A percentile compares a stretch with the other conserved stretches of the same genome.
Evolutionary conservation across 495 filamentous ascomycete genomes (phyloP).

Genomic region (Podospora appendiculata): DNA sequence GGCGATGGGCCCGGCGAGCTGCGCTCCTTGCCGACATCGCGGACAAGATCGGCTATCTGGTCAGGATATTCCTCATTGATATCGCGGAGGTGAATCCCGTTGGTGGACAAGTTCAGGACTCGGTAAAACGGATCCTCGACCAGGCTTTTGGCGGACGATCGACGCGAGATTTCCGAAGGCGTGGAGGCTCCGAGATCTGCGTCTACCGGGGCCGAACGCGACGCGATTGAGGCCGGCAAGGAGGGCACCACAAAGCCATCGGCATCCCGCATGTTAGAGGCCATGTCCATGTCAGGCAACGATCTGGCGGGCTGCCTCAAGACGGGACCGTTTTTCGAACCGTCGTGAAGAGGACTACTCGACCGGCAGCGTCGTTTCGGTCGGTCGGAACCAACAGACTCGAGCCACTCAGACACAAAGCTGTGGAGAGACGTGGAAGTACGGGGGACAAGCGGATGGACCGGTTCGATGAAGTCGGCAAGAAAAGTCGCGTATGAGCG

Average conservation of each 20-base stretch:
- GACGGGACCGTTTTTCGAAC: background rate
- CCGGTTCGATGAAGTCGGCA: background rate
- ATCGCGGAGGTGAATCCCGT: background rate
- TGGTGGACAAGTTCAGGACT: background rate
- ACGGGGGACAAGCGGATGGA: background rate
- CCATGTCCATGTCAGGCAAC: conserved; percentile 17
- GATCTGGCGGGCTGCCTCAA: conserved; percentile 15
- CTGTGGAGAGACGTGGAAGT: conserved; percentile 11
- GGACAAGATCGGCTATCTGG: background rate
- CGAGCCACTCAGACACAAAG: conserved; percentile 23
- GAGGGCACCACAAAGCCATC: conserved; percentile 16
- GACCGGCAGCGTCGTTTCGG: background rate
- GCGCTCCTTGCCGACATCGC: background rate
- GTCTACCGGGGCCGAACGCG: conserved; percentile 7
- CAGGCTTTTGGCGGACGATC: background rate
- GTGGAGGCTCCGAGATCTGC: conserved; percentile 1
- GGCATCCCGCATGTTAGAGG: conserved; percentile 6
- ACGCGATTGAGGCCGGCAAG: conserved; percentile 15
- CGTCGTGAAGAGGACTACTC: conserved; percentile 4
- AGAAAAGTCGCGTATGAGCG: background rate
- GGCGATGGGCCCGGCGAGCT: background rate
- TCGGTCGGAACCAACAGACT: conserved; percentile 18
- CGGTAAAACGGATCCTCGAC: background rate
- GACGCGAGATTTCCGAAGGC: background rate
- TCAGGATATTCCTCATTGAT: background rate